A percentile compares a stretch with the other conserved stretches of the same genome.
Conservation (phyloP, 179 eudicot species). For the Beta corolliflora region DNA sequence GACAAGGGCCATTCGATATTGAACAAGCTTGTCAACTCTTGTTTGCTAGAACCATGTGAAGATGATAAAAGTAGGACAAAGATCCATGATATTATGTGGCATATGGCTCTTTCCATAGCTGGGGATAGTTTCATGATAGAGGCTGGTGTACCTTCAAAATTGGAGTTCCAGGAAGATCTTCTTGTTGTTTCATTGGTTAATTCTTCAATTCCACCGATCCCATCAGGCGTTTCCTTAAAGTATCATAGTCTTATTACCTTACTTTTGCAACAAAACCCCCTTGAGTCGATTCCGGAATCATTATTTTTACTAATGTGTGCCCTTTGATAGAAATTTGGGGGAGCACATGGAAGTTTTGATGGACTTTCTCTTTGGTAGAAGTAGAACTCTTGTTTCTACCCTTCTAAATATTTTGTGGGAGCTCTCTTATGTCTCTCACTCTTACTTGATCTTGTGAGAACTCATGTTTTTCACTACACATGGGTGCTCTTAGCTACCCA, state of each 20-base stretch:
- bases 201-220: neutral
- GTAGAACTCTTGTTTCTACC: no score
- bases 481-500: no score
- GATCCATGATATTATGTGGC: constrained; percentile 25
- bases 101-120: constrained; percentile 20
- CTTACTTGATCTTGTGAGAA: no score
- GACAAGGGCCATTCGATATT: constrained; percentile 28
- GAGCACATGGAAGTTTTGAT: no score
- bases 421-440: no score
- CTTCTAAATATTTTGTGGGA: no score
- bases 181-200: constrained; percentile 1
- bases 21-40: constrained; percentile 28
- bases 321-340: neutral
- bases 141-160: neutral
- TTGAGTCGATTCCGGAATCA: constrained; percentile 21
- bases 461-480: no score
- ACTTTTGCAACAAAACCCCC: constrained; percentile 19
- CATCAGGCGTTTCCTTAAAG: neutral
- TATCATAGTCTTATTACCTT: constrained; percentile 17
- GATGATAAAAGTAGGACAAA: constrained; percentile 13
- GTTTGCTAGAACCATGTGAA: constrained; percentile 14
- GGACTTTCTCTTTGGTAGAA: no score
- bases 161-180: neutral
- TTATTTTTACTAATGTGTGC: constrained; percentile 14
- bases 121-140: constrained; percentile 9